A percentile compares a stretch with the other conserved stretches of the same genome.
phyloP scores from a whole-genome alignment of 768 basidiomycete genomes.

The Boletus pseudopeckii region DNA sequence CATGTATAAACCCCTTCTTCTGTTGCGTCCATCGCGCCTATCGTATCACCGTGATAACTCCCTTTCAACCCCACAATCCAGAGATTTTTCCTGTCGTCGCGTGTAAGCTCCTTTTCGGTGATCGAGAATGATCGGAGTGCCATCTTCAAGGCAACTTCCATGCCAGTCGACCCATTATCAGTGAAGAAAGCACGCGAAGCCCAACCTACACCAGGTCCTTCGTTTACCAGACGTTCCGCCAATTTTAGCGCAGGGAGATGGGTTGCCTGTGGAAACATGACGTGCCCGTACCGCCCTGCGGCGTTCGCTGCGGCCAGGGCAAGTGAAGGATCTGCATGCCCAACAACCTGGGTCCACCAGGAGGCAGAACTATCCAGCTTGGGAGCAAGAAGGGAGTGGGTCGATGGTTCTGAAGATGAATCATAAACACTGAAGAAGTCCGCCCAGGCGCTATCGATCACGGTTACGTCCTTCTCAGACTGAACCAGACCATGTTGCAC shows the following conservation, averaged over 20 bases:
- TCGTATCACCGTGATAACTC: conserved; percentile 97
- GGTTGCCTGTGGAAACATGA: conserved; percentile 89
- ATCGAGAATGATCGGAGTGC: conserved; percentile 68
- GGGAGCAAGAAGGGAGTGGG: conserved; percentile 44
- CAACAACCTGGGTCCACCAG: conserved; percentile 97
- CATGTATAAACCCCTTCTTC: conserved; percentile 90
- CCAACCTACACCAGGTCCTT: conserved; percentile 87
- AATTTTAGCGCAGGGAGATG: conserved; percentile 83
- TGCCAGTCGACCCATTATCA: conserved; percentile 93
- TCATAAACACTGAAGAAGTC: conserved; percentile 83
- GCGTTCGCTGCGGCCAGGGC: conserved; percentile 86
- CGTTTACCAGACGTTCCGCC: conserved; percentile 69
- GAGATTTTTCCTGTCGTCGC: conserved; percentile 45
- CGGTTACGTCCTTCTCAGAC: conserved; percentile 69
- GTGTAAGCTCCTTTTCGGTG: conserved; percentile 34
- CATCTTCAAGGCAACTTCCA: conserved; percentile 99
- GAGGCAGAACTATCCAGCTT: conserved; percentile 92
- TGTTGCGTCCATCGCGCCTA: conserved; percentile 94
- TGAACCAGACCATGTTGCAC: conserved; percentile 82
- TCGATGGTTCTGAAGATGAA: conserved; percentile 20
- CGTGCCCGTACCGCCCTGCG: conserved; percentile 93
- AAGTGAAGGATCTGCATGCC: conserved; percentile 73
- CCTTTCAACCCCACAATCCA: conserved; percentile 86
- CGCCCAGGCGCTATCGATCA: conserved; percentile 85
- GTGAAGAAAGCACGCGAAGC: conserved; percentile 89